Evolutionary conservation across 192 early-diverging fungal genomes (phyloP).

Genomic region (Dissophora ornata): DNA sequence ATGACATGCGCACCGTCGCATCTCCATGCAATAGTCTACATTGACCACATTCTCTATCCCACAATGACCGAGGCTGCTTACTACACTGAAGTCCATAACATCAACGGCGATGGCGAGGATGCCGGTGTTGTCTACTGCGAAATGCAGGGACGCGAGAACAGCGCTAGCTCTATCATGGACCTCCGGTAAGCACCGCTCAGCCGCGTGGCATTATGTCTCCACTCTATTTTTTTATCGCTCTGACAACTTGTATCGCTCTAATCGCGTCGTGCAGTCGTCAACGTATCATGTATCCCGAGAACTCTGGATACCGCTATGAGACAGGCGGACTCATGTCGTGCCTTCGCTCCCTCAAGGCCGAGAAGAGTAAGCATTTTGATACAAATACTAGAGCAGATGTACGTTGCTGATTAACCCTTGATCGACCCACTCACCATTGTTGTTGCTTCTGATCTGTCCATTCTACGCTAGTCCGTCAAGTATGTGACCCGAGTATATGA

Average conservation of each 20-base stretch:
- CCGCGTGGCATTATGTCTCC: no score
- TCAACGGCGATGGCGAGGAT: conserved; percentile 72
- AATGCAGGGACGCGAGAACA: conserved; percentile 72
- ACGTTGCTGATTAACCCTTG: no score
- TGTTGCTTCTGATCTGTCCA: not conserved
- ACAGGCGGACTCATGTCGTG: conserved; percentile 71
- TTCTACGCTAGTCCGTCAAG: conserved; percentile 31
- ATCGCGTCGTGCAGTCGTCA: conserved; percentile 54
- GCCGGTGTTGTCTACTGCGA: conserved; percentile 75
- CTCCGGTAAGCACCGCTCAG: conserved; percentile 53
- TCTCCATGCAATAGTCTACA: no score
- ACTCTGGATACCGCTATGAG: conserved; percentile 69
- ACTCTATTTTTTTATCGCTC: no score
- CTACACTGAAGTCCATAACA: conserved; percentile 72
- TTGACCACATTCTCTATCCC: conserved; percentile 74
- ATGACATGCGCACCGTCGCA: not conserved
- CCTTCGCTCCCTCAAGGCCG: conserved; percentile 64
- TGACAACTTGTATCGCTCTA: no score
- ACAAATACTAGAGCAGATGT: no score
- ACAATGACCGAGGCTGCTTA: conserved; percentile 68
- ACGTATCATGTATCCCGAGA: conserved; percentile 66
- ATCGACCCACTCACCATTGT: no score
- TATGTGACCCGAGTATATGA: not conserved
- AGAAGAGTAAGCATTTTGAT: conserved; percentile 67
- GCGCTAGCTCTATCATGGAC: conserved; percentile 54